Evolutionary conservation across 345 rosid species (phyloP), one percentile per base, ranked within the genome.

Genomic region (Populus simonii): DNA sequence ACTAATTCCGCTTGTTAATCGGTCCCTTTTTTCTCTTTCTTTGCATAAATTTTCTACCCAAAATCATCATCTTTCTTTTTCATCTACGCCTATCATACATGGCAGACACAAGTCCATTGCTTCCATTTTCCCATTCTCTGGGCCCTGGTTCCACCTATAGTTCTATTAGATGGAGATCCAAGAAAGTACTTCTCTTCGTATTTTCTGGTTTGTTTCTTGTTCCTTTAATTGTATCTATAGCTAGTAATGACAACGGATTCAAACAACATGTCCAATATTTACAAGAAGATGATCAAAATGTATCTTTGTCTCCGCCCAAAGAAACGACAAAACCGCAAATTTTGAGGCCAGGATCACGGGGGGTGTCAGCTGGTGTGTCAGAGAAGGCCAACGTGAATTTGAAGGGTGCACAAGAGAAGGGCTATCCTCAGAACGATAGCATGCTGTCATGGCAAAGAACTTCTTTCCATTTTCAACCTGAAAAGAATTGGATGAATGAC

Each of bases 401-500:
- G 33, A 70, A 61, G 39, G 74, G 76, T 23, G 43, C 80, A 10
- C 25, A 35, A 43, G 4, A 76, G 68, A 27, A 59, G 84, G 79
- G 85, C 69, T 92, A 70, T 81, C 82, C 88, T 1, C 93, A 96
- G 98, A 90, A 88, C 84, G 92, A 93, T 72, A 90, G 87, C 79
- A 85, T 95, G 86, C 69, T 95, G 85, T 90, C 98, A 0, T 95
- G 97, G 98, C 97, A 95, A 84, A 87, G 97, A 80, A 90, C 97
- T 29, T 88, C 98, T 17, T 93, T 92, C 83, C 99, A 95, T 83
- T 95, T 95, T 59, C 99, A 95, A 76, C 99, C 99, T 0, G 92
- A 90, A 78, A 89, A 90, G 84, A 95, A 95, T 59, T 95, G 99
- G 99, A 95, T 95, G 98, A 95, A 95, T 67, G 99, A 98, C 93